These are phyloP conservation scores for Colletotrichum ledebouriae DNA, from an alignment of 2,329 filamentous ascomycete genomes.

Conservation along the genomic window DNA sequence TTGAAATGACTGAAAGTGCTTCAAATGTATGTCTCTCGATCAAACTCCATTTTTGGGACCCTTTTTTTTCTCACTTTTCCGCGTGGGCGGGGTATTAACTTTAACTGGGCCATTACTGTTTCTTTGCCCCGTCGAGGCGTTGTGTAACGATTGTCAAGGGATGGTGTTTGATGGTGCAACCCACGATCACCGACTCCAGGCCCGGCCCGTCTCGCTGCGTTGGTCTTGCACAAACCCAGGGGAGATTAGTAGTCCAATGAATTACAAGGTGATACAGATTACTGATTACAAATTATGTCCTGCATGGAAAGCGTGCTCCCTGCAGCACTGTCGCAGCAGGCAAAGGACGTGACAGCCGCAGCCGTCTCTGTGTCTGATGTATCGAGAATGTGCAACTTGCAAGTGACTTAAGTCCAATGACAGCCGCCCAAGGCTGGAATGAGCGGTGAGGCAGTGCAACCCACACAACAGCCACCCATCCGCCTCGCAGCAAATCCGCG, in stretches of 20 bases:
- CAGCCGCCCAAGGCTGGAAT: slow-evolving; percentile 18
- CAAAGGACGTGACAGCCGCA: neutral
- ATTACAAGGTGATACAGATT: slow-evolving; percentile 6
- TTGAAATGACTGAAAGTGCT: too few relatives aligned
- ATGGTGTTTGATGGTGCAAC: slow-evolving; percentile 6
- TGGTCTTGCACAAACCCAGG: neutral
- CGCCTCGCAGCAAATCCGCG: slow-evolving; percentile 9
- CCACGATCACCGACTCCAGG: slow-evolving; percentile 4
- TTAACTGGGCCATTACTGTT: slow-evolving; percentile 1
- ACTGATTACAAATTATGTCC: slow-evolving; percentile 7
- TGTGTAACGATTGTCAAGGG: neutral
- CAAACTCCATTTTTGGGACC: neutral
- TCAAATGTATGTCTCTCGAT: neutral
- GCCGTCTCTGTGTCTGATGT: neutral
- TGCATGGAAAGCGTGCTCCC: neutral
- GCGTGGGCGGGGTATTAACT: slow-evolving; percentile 3
- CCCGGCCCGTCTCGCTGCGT: slow-evolving; percentile 21
- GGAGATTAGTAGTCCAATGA: slow-evolving; percentile 5
- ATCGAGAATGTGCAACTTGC: neutral
- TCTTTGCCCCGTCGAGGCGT: neutral
- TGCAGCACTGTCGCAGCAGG: neutral
- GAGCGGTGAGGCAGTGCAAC: slow-evolving; percentile 34
- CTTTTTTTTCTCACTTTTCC: neutral
- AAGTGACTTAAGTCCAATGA: too few relatives aligned
- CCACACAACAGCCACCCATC: slow-evolving; percentile 5